Percentiles rank a stretch among this genome's conserved stretches.
Evolutionary conservation across 2,329 filamentous ascomycete species (phyloP).

Genomic region (Verticillium longisporum): DNA sequence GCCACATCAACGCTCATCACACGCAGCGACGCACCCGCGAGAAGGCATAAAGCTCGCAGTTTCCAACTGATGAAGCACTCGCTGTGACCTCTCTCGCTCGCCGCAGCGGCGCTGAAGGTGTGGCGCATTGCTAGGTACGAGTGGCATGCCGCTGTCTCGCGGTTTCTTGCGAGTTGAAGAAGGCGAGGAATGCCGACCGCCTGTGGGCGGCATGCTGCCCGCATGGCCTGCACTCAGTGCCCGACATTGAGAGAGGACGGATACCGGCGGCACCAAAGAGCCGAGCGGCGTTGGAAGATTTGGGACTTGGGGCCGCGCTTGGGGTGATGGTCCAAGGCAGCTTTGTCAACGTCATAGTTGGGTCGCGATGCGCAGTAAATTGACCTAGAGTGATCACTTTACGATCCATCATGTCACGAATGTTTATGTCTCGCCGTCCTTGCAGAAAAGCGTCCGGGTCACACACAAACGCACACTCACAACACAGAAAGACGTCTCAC

Average conservation of each 20-base stretch:
- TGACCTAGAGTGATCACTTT: too few relatives aligned
- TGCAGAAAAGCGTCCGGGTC: not conserved
- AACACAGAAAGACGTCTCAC: not conserved
- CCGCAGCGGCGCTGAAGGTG: not conserved
- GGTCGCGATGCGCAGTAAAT: too few relatives aligned
- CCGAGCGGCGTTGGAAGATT: too few relatives aligned
- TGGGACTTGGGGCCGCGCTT: not conserved
- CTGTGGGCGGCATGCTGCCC: not conserved
- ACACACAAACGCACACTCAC: not conserved
- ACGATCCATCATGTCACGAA: not conserved
- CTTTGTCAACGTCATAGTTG: not conserved
- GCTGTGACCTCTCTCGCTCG: too few relatives aligned
- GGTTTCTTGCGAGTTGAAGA: not conserved
- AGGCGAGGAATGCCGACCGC: not conserved
- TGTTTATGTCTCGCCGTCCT: not conserved
- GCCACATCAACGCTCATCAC: too few relatives aligned
- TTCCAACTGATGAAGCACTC: too few relatives aligned
- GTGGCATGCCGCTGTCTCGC: not conserved
- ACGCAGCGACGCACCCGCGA: too few relatives aligned
- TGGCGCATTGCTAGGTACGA: not conserved
- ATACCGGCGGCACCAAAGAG: not conserved
- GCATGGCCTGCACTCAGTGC: not conserved
- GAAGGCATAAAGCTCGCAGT: too few relatives aligned
- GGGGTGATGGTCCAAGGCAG: not conserved
- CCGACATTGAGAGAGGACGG: not conserved